phyloP scores from a whole-genome alignment of 2,329 filamentous ascomycete genomes.

The Fusarium sarcochroum region DNA sequence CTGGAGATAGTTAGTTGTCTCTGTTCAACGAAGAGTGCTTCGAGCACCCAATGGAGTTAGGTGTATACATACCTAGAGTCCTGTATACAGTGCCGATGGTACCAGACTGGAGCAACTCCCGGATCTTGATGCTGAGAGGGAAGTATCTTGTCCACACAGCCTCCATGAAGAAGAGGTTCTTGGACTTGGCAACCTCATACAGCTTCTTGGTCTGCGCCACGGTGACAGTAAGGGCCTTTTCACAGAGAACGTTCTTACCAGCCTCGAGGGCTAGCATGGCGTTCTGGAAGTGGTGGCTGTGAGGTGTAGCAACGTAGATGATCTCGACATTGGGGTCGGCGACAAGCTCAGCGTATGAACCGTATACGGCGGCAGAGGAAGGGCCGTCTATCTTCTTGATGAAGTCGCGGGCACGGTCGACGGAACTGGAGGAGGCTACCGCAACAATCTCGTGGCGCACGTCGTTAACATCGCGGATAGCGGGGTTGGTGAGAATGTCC shows the following conservation, averaged over 20 bases:
- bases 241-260: constrained; percentile 90
- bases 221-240: constrained; percentile 91
- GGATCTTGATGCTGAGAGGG: constrained; percentile 82
- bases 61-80: constrained; percentile 61
- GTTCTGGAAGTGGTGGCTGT: constrained; percentile 95
- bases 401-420: constrained; percentile 78
- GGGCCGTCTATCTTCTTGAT: constrained; percentile 79
- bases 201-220: constrained; percentile 82
- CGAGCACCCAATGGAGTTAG: not conserved
- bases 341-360: constrained; percentile 86
- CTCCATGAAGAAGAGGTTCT: constrained; percentile 85
- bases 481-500: constrained; percentile 83
- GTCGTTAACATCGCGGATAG: constrained; percentile 76
- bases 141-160: constrained; percentile 93
- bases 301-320: constrained; percentile 90
- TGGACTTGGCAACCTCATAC: constrained; percentile 78
- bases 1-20: constrained; percentile 49
- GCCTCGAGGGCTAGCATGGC: constrained; percentile 85
- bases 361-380: constrained; percentile 78
- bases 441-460: constrained; percentile 83
- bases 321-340: constrained; percentile 85
- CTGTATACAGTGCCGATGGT: constrained; percentile 73
- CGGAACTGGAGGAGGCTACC: constrained; percentile 83
- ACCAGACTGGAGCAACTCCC: constrained; percentile 72
- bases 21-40: not conserved